Base-by-base conservation (phyloP, 108 stramenopile species). In the Fragilaria crotonensis region DNA sequence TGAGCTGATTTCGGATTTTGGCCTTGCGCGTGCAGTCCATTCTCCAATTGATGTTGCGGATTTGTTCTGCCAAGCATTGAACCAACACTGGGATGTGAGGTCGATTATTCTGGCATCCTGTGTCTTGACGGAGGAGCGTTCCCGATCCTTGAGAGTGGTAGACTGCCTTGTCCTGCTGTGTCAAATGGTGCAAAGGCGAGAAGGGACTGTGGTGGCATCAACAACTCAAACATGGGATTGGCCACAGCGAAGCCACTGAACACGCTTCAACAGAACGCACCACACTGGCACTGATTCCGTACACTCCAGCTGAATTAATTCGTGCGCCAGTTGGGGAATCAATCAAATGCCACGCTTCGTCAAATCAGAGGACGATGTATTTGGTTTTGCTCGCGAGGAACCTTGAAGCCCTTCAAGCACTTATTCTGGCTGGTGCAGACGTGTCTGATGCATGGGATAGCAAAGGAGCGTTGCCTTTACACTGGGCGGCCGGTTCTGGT, bases 121-220 rank as follows among this genome's bases (percentile, higher is more conserved):
- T 74, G 76, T 29, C 60, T 92, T 78, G 1, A 79, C 89, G 14
- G 20, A 30, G 3, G 11, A 63, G 22, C 75, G 89, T 33, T 68
- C 75, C 2, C 23, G 53, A 30, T 23, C 54, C 29, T 58, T 91
- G 18, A 68, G 80, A 52, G 30, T 36, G 19, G 26, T 50, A 18
- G 83, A 60, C 36, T 88, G 4, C 90, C 90, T 20, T 92, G 90
- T 76, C 77, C 85, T 3, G 28, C 56, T 92, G 90, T 55, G 54
- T 60, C 14, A 72, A 84, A 52, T 92, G 90, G 90, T 81, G 67
- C 62, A 84, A 78, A 47, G 90, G 90, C n/a, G 68, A 63, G 45
- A 92, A 92, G 66, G 90, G 90, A 41, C 59, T 92, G 33, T 88
- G 90, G 85, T 92, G 90, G 90, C 90, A 92, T 68, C 78, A 76